phyloP scores from a whole-genome alignment of 176 grass and related monocot species.

The Rhynchospora tenuis region DNA sequence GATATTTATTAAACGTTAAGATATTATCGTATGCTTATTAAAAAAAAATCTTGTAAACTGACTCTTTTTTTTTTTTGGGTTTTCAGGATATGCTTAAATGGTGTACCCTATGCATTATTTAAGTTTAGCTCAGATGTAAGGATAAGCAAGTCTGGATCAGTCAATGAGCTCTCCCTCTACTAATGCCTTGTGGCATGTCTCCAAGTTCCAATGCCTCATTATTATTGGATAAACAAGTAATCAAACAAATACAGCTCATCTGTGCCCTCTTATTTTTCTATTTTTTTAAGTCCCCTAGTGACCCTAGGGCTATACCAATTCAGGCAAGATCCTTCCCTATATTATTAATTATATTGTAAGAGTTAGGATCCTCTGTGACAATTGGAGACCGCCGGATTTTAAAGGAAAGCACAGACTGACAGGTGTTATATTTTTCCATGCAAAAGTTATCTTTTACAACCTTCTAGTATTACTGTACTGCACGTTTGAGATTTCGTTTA shows the following conservation, averaged over 20 bases:
- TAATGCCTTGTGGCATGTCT: background rate
- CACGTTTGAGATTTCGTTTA: background rate
- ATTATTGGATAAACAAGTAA: background rate
- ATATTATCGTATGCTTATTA: no score
- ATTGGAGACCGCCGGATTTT: background rate
- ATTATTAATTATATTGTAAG: background rate
- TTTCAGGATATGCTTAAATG: background rate
- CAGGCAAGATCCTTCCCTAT: conserved; percentile 8
- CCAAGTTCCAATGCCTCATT: conserved; percentile 24
- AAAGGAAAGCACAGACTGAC: background rate
- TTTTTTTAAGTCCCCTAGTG: background rate
- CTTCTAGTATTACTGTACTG: background rate
- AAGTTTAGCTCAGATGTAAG: background rate
- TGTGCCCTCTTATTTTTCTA: background rate
- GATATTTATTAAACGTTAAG: no score
- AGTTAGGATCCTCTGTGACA: background rate
- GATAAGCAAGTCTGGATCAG: background rate
- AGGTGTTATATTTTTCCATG: background rate
- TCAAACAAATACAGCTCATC: conserved; percentile 21
- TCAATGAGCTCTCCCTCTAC: background rate
- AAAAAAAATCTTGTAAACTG: no score
- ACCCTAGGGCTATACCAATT: conserved; percentile 14
- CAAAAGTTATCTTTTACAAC: background rate
- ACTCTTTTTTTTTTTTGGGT: background rate
- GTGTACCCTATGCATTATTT: background rate